phyloP scores from a whole-genome alignment of 345 rosid species.

The Citrus inodora region DNA sequence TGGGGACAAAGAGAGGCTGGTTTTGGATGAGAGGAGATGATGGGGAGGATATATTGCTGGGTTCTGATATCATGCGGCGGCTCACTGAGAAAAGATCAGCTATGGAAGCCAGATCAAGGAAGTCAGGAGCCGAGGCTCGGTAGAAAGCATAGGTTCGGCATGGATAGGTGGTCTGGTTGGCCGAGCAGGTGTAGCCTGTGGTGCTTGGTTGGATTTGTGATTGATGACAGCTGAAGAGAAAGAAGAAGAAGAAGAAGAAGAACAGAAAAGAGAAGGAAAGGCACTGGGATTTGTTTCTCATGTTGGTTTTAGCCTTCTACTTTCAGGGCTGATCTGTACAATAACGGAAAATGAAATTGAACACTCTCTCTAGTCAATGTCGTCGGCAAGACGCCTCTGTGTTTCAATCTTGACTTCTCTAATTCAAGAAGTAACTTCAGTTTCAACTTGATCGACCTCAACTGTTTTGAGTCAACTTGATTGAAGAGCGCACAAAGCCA shows the following conservation, averaged over 20 bases:
- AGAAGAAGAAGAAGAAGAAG: conserved; percentile 20
- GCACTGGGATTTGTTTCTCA: conserved; percentile 15
- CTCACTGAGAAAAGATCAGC: conserved; percentile 62
- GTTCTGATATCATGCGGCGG: conserved; percentile 52
- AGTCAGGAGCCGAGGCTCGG: conserved; percentile 37
- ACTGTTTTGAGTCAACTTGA: neutral
- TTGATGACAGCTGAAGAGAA: conserved; percentile 16
- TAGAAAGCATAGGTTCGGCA: conserved; percentile 63
- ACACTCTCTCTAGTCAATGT: neutral
- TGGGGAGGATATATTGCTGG: conserved; percentile 59
- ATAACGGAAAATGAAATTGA: neutral
- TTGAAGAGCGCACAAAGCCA: neutral
- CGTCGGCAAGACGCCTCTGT: neutral
- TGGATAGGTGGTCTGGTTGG: conserved; percentile 39
- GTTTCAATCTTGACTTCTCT: neutral
- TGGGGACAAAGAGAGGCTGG: conserved; percentile 58
- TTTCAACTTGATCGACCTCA: neutral
- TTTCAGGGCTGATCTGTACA: neutral
- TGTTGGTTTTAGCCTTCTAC: neutral
- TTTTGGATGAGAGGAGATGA: conserved; percentile 37
- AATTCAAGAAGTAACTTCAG: neutral
- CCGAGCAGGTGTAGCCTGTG: conserved; percentile 38
- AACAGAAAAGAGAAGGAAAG: conserved; percentile 19
- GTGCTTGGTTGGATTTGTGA: conserved; percentile 42
- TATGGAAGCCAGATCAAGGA: conserved; percentile 52